Base-by-base conservation (phyloP, 2,329 filamentous ascomycete species). In the Cladophialophora chaetospira region DNA sequence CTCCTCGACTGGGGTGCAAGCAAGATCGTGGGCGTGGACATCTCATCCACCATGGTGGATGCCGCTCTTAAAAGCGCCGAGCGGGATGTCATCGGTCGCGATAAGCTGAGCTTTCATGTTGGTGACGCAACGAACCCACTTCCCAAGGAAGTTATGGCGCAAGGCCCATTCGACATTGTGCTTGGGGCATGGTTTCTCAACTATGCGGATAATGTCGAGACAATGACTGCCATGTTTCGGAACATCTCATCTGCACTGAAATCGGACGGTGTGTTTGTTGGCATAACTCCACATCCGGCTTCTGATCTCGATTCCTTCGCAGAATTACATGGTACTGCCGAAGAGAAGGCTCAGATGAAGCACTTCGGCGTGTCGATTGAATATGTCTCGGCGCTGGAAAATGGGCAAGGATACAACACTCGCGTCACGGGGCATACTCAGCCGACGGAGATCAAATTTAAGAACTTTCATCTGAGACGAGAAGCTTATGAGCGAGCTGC, bases 131-230 rank as follows among this genome's bases (percentile, higher is more conserved):
- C 25, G 46, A 26, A 35, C 21, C 46, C 46, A n/a, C 46, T 49
- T 3, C 33, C 29, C 26, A 4, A 3, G 17, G 23, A 3, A 25
- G 15, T 26, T 38, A 33, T 50, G 13, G 26, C 48, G 2, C 63
- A 63, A 3, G 68, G 62, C 4, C 65, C 64, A 0, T 75, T 73
- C 60, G 70, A 75, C 59, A 17, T 75, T 13, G 72, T 73, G 21
- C 65, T 70, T 8, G 72, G 64, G 4, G 67, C 66, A 5, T 74
- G 71, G 70, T 58, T 75, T 15, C 67, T 75, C 29, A 75, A 75
- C 63, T 75, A 74, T 46, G 70, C 72, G 0, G 19, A 60, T 21
- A 66, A 58, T 45, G 51, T 59, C 3, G 57, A 58, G 17, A 68
- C 65, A 9, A 60, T 74, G 53, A 61, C 68, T 4, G 57, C 47